These are phyloP conservation scores for Solanum arcanum DNA, from an alignment of 257 asterid species.

Conservation along the genomic window DNA sequence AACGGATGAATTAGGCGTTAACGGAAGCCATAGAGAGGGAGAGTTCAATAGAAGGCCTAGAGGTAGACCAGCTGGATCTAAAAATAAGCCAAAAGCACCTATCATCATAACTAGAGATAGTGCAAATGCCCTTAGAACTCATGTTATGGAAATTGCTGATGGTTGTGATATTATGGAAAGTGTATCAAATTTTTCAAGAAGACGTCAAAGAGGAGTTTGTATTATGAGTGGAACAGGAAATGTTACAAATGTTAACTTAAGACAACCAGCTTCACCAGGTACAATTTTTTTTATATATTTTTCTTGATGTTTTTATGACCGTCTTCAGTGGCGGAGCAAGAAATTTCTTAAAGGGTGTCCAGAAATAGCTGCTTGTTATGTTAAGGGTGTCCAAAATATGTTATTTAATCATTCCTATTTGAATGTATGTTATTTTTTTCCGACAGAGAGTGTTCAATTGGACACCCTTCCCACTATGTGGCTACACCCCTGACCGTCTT, in stretches of 20 bases:
- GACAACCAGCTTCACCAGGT: conserved; percentile 74
- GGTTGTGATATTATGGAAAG: conserved; percentile 79
- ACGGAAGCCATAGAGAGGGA: conserved; percentile 17
- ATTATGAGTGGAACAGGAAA: conserved; percentile 79
- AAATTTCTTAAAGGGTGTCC: too few species aligned
- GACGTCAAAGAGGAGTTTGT: conserved; percentile 85
- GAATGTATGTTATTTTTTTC: too few species aligned
- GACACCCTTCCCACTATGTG: too few species aligned
- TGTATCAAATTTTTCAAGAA: conserved; percentile 57
- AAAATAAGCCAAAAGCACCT: conserved; percentile 77
- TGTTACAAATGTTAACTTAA: conserved; percentile 66
- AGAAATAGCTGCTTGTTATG: too few species aligned
- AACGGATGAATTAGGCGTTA: not conserved
- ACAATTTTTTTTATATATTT: not conserved
- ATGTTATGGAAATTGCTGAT: conserved; percentile 85
- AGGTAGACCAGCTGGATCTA: conserved; percentile 89
- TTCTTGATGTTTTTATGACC: not conserved
- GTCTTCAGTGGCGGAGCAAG: too few species aligned
- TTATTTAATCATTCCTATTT: too few species aligned
- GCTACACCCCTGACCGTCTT: not conserved
- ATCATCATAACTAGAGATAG: conserved; percentile 85
- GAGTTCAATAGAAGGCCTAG: conserved; percentile 53
- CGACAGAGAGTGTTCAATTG: too few species aligned
- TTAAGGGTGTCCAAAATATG: too few species aligned
- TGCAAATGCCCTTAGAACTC: conserved; percentile 84